Conservation (phyloP, 306 rosid species). For the Lupinus albus region DNA sequence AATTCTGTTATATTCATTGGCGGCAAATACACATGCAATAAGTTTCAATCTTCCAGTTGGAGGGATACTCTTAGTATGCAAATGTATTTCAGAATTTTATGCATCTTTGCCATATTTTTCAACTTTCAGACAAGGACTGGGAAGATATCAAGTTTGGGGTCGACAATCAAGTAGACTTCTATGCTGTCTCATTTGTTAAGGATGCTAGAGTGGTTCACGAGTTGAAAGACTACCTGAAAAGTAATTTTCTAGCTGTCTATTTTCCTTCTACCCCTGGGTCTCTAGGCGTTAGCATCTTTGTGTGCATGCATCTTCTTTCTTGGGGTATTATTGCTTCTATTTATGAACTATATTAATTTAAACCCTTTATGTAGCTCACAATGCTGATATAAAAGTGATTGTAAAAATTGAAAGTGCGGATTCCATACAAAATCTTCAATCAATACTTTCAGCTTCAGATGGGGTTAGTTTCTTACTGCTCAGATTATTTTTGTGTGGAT, state of each 20-base stretch:
- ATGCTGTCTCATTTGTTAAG: constrained; percentile 95
- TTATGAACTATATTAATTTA: constrained; percentile 35
- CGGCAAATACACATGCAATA: constrained; percentile 10
- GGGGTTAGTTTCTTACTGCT: constrained; percentile 67
- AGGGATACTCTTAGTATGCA: constrained; percentile 12
- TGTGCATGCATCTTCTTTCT: constrained; percentile 19
- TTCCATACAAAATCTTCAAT: constrained; percentile 88
- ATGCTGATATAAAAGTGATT: constrained; percentile 81
- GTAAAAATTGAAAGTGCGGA: constrained; percentile 99
- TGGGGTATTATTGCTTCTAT: constrained; percentile 19
- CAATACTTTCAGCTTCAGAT: constrained; percentile 86
- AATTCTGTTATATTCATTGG: neutral
- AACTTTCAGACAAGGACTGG: constrained; percentile 84
- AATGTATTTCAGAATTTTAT: constrained; percentile 25
- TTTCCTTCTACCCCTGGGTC: constrained; percentile 31
- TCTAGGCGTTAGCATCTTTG: constrained; percentile 4
- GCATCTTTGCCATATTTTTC: constrained; percentile 27
- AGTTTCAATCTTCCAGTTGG: constrained; percentile 34
- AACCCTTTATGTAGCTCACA: constrained; percentile 55
- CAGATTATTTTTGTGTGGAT: constrained; percentile 23
- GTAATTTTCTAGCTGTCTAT: constrained; percentile 47
- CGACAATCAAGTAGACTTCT: constrained; percentile 91
- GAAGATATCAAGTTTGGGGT: constrained; percentile 98
- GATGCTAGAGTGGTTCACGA: constrained; percentile 86
- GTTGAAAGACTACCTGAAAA: constrained; percentile 80